phyloP scores from a whole-genome alignment of 306 rosid genomes.

The Casuarina glauca region DNA sequence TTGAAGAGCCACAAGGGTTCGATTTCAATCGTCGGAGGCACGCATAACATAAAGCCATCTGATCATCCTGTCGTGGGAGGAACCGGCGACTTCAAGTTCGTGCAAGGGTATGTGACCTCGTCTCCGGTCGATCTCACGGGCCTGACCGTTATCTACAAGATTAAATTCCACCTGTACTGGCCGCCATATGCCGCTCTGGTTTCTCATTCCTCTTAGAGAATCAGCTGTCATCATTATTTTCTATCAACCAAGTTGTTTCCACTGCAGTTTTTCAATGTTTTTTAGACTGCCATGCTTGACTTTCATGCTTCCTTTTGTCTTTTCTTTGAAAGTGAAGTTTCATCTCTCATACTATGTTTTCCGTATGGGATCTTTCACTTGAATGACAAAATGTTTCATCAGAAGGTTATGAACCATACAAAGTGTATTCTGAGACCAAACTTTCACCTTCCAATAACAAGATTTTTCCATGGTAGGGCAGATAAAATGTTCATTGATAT shows the following conservation, averaged over 20 bases:
- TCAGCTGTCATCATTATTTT: no score
- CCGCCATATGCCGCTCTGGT: constrained; percentile 66
- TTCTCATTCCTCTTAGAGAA: constrained; percentile 10
- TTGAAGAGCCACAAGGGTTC: constrained; percentile 56
- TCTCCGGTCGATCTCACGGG: constrained; percentile 54
- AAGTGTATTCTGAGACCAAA: neutral
- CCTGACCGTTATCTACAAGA: constrained; percentile 50
- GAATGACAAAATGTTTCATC: neutral
- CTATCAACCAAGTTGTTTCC: neutral
- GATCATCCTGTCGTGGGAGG: constrained; percentile 80
- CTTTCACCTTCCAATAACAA: no score
- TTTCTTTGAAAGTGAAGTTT: neutral
- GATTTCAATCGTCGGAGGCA: constrained; percentile 59
- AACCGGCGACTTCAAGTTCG: constrained; percentile 70
- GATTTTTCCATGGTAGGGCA: neutral
- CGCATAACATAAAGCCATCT: constrained; percentile 44
- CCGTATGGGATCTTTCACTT: neutral
- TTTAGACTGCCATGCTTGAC: no score
- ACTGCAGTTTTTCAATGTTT: neutral
- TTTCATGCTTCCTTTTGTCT: no score
- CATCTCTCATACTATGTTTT: neutral
- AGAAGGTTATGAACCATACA: neutral
- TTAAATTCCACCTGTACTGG: constrained; percentile 74
- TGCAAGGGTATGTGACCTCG: constrained; percentile 66
- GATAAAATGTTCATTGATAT: neutral